These are phyloP conservation scores for Hypoxylon sp. DNA, from an alignment of 2,329 filamentous ascomycete genomes.

Conservation along the genomic window DNA sequence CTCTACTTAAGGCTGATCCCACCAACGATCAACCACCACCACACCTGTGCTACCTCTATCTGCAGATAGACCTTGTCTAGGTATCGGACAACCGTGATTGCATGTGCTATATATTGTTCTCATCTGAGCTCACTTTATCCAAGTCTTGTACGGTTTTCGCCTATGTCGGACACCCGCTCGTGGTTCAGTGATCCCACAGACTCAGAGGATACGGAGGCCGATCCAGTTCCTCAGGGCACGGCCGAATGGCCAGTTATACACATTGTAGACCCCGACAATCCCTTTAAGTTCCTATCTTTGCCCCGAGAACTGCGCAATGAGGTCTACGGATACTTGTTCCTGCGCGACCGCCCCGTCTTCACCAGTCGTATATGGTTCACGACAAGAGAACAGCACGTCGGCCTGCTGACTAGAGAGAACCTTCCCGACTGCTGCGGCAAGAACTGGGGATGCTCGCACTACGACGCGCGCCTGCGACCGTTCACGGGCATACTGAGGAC, in stretches of 20 bases:
- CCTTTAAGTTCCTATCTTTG: constrained; percentile 22
- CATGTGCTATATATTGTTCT: background rate
- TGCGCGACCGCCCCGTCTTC: background rate
- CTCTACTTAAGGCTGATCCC: too few species aligned
- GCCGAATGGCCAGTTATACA: background rate
- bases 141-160: too few species aligned
- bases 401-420: constrained; percentile 3
- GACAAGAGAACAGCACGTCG: constrained; percentile 1
- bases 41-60: too few species aligned
- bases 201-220: background rate
- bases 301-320: constrained; percentile 29
- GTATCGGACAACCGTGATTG: background rate
- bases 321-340: constrained; percentile 16
- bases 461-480: constrained; percentile 19
- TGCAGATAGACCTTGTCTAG: too few species aligned
- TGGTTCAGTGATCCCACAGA: background rate
- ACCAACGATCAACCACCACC: too few species aligned
- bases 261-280: background rate
- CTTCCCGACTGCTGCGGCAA: constrained; percentile 17
- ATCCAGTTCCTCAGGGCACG: background rate
- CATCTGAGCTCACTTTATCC: background rate
- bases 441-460: constrained; percentile 21
- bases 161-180: background rate
- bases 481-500: constrained; percentile 4
- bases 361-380: constrained; percentile 16